phyloP scores from a whole-genome alignment of 75 land plant genomes.

The Picea sitchensis region DNA sequence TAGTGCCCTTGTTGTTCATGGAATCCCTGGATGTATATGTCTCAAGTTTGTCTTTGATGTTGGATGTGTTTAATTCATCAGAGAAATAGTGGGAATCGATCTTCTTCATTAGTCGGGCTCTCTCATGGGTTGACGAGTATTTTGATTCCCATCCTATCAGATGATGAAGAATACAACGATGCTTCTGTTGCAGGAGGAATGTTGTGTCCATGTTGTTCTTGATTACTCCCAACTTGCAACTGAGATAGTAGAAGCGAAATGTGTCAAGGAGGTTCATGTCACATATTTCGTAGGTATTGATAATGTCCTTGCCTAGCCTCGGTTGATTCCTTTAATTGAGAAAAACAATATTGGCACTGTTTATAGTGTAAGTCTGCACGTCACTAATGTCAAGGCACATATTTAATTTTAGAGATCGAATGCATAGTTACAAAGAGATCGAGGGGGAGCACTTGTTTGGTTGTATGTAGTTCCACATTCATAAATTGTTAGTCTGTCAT shows the following conservation, averaged over 20 bases:
- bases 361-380: constrained; percentile 84
- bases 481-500: too few relatives aligned
- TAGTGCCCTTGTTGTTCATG: not conserved
- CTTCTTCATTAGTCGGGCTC: not conserved
- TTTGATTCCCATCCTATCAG: constrained; percentile 22
- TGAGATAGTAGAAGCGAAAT: constrained; percentile 83
- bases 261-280: constrained; percentile 77
- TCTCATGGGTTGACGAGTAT: constrained; percentile 23
- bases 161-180: not conserved
- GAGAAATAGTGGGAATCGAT: constrained; percentile 26
- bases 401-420: too few relatives aligned
- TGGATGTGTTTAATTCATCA: not conserved
- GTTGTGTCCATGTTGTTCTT: constrained; percentile 18
- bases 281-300: constrained; percentile 78
- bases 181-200: constrained; percentile 19
- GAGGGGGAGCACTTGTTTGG: too few relatives aligned
- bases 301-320: constrained; percentile 82
- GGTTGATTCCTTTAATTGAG: constrained; percentile 84
- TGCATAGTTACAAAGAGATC: too few relatives aligned
- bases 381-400: constrained; percentile 55
- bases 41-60: not conserved
- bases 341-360: constrained; percentile 86
- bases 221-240: constrained; percentile 60
- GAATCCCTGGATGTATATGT: not conserved
- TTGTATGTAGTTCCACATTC: too few relatives aligned